Evolutionary conservation across 371 early-diverging fungal species (phyloP).

Genomic region (Mucor saturninus): DNA sequence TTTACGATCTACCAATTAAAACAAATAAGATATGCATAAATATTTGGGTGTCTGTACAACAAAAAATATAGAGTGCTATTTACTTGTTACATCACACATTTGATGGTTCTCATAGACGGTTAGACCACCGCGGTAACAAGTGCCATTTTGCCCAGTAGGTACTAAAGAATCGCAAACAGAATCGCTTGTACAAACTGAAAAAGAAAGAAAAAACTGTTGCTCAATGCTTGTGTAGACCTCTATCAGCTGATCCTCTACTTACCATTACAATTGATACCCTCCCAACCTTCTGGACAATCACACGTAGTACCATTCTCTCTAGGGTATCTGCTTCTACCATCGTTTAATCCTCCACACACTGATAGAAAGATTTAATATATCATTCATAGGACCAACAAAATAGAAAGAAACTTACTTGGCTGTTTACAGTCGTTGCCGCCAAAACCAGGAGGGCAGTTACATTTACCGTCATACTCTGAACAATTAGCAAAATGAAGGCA

Average conservation of each 20-base stretch:
- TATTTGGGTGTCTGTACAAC: neutral
- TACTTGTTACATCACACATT: slow-evolving; percentile 91
- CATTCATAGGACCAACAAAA: neutral
- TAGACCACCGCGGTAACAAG: slow-evolving; percentile 82
- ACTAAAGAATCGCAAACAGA: slow-evolving; percentile 77
- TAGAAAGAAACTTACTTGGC: slow-evolving; percentile 59
- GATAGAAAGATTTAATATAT: neutral
- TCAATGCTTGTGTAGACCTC: too few species aligned
- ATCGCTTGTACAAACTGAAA: slow-evolving; percentile 78
- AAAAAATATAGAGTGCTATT: slow-evolving; percentile 19
- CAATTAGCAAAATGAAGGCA: slow-evolving; percentile 86
- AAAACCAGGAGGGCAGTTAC: slow-evolving; percentile 86
- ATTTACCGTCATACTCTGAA: slow-evolving; percentile 78
- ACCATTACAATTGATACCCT: slow-evolving; percentile 93
- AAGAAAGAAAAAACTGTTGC: neutral
- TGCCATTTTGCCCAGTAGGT: slow-evolving; percentile 79
- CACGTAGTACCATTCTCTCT: slow-evolving; percentile 62
- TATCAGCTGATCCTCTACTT: slow-evolving; percentile 8
- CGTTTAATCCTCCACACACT: slow-evolving; percentile 73
- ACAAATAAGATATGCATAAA: neutral
- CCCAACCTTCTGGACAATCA: slow-evolving; percentile 87
- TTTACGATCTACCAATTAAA: slow-evolving; percentile 51
- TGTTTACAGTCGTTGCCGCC: slow-evolving; percentile 86
- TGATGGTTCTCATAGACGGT: slow-evolving; percentile 81
- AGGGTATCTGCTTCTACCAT: slow-evolving; percentile 65